A percentile compares a stretch with the other conserved stretches of the same genome.
phyloP scores from a whole-genome alignment of 108 stramenopile genomes.

The Fragilariopsis cylindrus region DNA sequence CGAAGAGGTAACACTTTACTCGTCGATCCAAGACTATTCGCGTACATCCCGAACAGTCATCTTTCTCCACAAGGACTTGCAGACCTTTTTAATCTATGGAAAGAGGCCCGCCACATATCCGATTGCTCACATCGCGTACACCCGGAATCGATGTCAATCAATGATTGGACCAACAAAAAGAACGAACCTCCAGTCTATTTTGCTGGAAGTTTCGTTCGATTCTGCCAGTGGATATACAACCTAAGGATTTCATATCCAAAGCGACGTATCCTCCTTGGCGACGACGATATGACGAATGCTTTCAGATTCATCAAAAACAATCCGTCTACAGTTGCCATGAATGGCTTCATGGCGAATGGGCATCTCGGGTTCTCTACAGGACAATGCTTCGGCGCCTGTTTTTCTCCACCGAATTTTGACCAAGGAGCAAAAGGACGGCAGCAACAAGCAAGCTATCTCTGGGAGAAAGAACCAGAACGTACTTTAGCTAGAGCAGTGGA shows the following conservation, averaged over 20 bases:
- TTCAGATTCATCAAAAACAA: conserved; percentile 17
- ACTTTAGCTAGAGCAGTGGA: not conserved
- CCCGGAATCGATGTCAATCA: conserved; percentile 1
- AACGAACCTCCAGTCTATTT: conserved; percentile 8
- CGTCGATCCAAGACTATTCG: not conserved
- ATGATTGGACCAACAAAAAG: conserved; percentile 24
- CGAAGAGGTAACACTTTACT: not conserved
- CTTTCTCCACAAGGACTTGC: conserved; percentile 13
- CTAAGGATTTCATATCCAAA: conserved; percentile 18
- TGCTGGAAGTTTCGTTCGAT: not conserved
- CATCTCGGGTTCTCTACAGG: conserved; percentile 7
- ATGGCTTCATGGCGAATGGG: not conserved
- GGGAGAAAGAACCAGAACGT: conserved; percentile 1
- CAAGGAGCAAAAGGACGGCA: not conserved
- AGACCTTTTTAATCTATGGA: not conserved
- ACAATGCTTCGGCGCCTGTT: conserved; percentile 16
- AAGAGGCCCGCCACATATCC: conserved; percentile 4
- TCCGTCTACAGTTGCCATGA: conserved; percentile 8
- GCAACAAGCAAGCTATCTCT: conserved; percentile 3
- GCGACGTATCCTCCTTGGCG: not conserved
- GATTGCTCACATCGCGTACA: not conserved
- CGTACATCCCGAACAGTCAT: conserved; percentile 13
- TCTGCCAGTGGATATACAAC: conserved; percentile 14
- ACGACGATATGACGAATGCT: conserved; percentile 9
- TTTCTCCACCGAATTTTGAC: conserved; percentile 17